Evolutionary conservation across 345 rosid species (phyloP).

Genomic region (Kernera saxatilis): DNA sequence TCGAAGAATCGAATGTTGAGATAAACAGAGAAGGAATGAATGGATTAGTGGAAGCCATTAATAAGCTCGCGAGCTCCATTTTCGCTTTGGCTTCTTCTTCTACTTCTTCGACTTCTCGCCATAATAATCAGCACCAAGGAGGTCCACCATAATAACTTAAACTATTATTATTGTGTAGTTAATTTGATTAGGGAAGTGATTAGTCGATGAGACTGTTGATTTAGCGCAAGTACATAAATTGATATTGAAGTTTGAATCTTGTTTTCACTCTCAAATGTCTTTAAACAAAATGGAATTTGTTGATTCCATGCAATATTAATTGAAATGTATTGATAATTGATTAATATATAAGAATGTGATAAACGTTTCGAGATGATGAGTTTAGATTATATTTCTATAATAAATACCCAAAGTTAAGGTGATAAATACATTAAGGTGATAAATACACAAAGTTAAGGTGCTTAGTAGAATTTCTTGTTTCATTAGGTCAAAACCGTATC

Average conservation of each 20-base stretch:
- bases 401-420: neutral
- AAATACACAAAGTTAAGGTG: neutral
- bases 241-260: neutral
- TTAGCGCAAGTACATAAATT: constrained; percentile 19
- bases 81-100: constrained; percentile 55
- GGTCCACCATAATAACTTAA: constrained; percentile 5
- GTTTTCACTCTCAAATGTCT: neutral
- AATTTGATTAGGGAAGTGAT: constrained; percentile 27
- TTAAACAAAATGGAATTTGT: neutral
- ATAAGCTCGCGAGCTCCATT: constrained; percentile 79
- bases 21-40: constrained; percentile 50
- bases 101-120: constrained; percentile 15
- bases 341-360: neutral
- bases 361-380: neutral
- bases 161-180: neutral
- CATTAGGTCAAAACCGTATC: neutral
- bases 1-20: constrained; percentile 66
- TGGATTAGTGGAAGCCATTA: constrained; percentile 75
- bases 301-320: constrained; percentile 15
- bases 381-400: too few species aligned
- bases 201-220: neutral
- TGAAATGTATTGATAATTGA: constrained; percentile 7
- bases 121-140: constrained; percentile 28
- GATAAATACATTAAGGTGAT: too few species aligned
- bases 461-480: neutral